A percentile compares a stretch with the other conserved stretches of the same genome.
These are phyloP conservation scores for Pyrenula aspistea DNA, from an alignment of 495 filamentous ascomycete genomes.

Conservation along the genomic window DNA sequence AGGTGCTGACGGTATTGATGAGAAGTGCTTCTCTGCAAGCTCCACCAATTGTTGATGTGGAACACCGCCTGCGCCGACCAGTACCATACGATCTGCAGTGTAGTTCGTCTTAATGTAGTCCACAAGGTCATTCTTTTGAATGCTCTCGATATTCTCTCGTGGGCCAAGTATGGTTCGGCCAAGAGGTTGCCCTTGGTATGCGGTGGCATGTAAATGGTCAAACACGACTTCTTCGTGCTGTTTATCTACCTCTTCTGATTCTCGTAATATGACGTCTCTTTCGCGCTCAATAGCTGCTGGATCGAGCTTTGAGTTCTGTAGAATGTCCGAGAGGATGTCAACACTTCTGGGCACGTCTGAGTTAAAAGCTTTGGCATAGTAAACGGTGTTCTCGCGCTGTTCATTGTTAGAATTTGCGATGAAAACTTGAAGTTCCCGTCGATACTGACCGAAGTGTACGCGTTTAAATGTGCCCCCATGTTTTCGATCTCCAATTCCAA, in stretches of 20 bases:
- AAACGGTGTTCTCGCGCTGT: slow-evolving; percentile 96
- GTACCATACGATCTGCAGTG: slow-evolving; percentile 97
- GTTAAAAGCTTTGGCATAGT: slow-evolving; percentile 99
- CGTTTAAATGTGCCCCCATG: slow-evolving; percentile 98
- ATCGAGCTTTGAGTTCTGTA: slow-evolving; percentile 98
- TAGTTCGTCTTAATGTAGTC: slow-evolving; percentile 99
- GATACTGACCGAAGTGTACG: slow-evolving; percentile 89
- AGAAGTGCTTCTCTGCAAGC: slow-evolving; percentile 94
- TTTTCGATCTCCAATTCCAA: slow-evolving; percentile 99
- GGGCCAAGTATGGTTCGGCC: slow-evolving; percentile 97
- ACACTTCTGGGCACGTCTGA: slow-evolving; percentile 88
- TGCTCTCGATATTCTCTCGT: slow-evolving; percentile 95
- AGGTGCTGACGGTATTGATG: slow-evolving; percentile 57
- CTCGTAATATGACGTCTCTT: slow-evolving; percentile 93
- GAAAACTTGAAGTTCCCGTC: not conserved
- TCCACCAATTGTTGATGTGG: slow-evolving; percentile 89
- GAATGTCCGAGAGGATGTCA: slow-evolving; percentile 96
- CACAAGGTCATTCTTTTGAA: slow-evolving; percentile 75
- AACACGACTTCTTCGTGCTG: slow-evolving; percentile 99
- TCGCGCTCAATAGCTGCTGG: slow-evolving; percentile 85
- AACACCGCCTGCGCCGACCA: slow-evolving; percentile 88
- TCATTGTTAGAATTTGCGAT: slow-evolving; percentile 19
- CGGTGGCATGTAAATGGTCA: slow-evolving; percentile 97
- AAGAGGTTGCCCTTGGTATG: slow-evolving; percentile 89
- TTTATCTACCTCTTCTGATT: slow-evolving; percentile 99